Conservation (phyloP, 768 basidiomycete species). For the Suillus alpinus region DNA sequence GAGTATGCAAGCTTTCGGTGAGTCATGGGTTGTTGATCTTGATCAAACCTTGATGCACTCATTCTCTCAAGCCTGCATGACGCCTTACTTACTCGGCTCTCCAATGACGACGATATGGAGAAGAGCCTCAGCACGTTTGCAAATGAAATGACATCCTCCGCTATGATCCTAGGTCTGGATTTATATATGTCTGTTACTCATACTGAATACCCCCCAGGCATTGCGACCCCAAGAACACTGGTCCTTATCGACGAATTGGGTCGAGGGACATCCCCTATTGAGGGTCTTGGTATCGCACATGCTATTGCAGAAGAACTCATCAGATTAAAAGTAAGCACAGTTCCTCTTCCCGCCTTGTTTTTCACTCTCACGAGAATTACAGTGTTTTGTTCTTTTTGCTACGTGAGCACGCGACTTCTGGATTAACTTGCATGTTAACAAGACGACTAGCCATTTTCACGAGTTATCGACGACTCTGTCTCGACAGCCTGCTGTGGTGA, state of each 20-base stretch:
- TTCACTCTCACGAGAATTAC: not conserved
- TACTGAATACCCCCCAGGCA: slow-evolving; percentile 38
- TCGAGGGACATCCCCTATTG: slow-evolving; percentile 82
- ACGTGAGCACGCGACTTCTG: slow-evolving; percentile 49
- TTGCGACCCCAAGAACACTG: slow-evolving; percentile 69
- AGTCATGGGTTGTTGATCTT: not conserved
- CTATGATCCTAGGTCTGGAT: slow-evolving; percentile 78
- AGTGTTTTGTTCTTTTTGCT: slow-evolving; percentile 90
- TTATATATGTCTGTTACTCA: not conserved
- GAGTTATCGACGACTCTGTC: slow-evolving; percentile 79
- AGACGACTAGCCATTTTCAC: slow-evolving; percentile 60
- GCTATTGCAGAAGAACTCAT: slow-evolving; percentile 82
- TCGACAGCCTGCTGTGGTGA: slow-evolving; percentile 73
- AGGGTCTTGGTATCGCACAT: slow-evolving; percentile 79
- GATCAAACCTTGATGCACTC: not conserved
- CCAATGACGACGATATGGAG: slow-evolving; percentile 93
- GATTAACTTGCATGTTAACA: slow-evolving; percentile 4
- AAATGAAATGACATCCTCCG: slow-evolving; percentile 88
- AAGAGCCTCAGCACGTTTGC: slow-evolving; percentile 92
- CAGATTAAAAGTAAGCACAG: slow-evolving; percentile 54
- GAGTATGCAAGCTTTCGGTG: slow-evolving; percentile 90
- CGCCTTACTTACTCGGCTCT: slow-evolving; percentile 79
- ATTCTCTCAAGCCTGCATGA: slow-evolving; percentile 64
- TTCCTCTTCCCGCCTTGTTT: not conserved
- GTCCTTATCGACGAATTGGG: slow-evolving; percentile 92